phyloP scores from a whole-genome alignment of 352 stramenopile species.

The Globisporangium orthogonon region DNA sequence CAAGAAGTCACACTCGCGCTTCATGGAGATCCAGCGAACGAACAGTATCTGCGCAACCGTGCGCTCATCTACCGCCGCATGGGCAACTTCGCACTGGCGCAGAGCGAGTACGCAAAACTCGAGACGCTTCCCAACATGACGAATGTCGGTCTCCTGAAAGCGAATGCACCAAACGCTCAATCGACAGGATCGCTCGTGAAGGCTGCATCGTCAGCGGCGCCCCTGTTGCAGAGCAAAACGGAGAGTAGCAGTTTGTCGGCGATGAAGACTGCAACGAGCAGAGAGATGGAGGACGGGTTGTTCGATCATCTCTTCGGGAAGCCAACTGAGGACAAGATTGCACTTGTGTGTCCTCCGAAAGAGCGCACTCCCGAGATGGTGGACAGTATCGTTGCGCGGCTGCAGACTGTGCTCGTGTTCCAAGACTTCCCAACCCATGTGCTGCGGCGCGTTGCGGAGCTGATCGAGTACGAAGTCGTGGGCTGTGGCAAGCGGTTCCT shows the following conservation, averaged over 20 bases:
- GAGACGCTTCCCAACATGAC: constrained; percentile 8
- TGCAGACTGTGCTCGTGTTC: constrained; percentile 60
- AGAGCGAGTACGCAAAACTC: constrained; percentile 46
- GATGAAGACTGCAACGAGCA: constrained; percentile 7
- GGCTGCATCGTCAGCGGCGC: constrained; percentile 3
- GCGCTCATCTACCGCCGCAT: constrained; percentile 52
- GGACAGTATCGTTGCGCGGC: constrained; percentile 32
- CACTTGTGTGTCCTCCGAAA: constrained; percentile 35
- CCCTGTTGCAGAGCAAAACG: not conserved
- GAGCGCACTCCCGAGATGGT: constrained; percentile 40
- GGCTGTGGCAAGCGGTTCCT: constrained; percentile 51
- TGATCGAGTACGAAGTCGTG: constrained; percentile 68
- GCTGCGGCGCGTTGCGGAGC: constrained; percentile 30
- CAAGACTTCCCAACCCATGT: constrained; percentile 48
- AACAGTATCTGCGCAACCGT: constrained; percentile 45
- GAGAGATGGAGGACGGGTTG: constrained; percentile 48
- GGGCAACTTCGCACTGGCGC: constrained; percentile 34
- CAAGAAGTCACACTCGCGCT: constrained; percentile 33
- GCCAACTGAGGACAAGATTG: constrained; percentile 52
- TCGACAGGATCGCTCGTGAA: constrained; percentile 4
- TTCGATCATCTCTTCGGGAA: constrained; percentile 68
- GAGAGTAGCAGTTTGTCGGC: too few species aligned
- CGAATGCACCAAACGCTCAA: constrained; percentile 1
- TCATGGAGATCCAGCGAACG: constrained; percentile 27
- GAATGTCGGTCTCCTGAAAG: not conserved